phyloP scores from a whole-genome alignment of 176 grass and related monocot species.

The Puccinellia tenuiflora region DNA sequence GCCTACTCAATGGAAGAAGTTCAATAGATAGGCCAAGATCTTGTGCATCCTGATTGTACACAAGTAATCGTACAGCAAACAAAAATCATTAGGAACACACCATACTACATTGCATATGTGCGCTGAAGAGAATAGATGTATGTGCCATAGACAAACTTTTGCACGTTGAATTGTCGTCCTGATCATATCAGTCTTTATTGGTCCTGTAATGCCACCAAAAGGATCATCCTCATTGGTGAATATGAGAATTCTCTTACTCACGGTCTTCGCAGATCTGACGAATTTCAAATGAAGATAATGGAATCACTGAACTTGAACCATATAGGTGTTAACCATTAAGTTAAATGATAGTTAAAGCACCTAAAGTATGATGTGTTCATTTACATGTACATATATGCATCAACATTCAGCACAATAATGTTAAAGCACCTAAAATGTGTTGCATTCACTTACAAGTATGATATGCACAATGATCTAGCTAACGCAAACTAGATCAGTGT shows the following conservation, averaged over 20 bases:
- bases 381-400: constrained; percentile 8
- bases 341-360: not conserved
- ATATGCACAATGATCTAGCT: not conserved
- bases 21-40: constrained; percentile 92
- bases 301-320: constrained; percentile 1
- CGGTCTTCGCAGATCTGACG: constrained; percentile 68
- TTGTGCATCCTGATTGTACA: constrained; percentile 61
- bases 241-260: constrained; percentile 77
- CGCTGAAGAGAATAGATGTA: not conserved
- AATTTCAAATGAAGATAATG: not conserved
- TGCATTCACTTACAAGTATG: constrained; percentile 1
- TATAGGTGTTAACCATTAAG: not conserved
- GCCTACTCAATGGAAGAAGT: constrained; percentile 71
- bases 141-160: constrained; percentile 39
- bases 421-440: not conserved
- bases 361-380: not conserved
- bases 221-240: constrained; percentile 98
- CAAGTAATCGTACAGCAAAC: not conserved
- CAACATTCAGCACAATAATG: constrained; percentile 10
- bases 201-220: constrained; percentile 66
- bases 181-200: constrained; percentile 81
- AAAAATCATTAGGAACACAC: not conserved
- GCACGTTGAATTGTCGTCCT: constrained; percentile 82
- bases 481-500: constrained; percentile 9
- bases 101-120: not conserved